Base-by-base conservation (phyloP, 108 stramenopile genomes). In the Hondaea fermentalgiana region DNA sequence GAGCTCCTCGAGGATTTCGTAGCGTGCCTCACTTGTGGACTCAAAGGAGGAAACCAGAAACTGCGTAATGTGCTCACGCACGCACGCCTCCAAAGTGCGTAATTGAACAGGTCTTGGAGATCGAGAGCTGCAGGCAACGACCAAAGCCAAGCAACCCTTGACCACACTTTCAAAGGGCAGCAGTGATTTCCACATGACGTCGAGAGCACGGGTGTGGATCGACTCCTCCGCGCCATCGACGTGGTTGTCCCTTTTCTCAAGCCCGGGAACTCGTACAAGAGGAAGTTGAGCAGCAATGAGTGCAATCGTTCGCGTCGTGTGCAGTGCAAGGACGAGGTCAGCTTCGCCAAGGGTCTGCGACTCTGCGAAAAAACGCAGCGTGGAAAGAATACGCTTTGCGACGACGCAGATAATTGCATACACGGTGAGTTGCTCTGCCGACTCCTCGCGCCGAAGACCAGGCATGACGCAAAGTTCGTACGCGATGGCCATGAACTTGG, bases 401-500 rank as follows among this genome's bases (percentile, higher is more conserved):
- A 83, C 51, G n/a, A 16, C 25, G 51, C 76, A 83, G 6, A 83
- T 23, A 45, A 83, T 83, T 12, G 49, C 45, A 35, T 83, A 83
- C 45, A 83, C 76, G 6, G 45, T 12, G 1, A 83, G 76, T 23
- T 53, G 45, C 14, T 83, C 76, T 19, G 4, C 45, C 43, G 45
- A 25, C 23, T 83, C 76, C 51, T 83, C 76, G 8, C 76, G 19
- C 6, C 76, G 76, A 12, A 83, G n/a, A 12, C 76, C 76, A 3
- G 76, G 76, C 76, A 83, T 83, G 49, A 83, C 49, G 51, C 76
- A 83, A 6, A 83, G 76, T 4, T 83, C 76, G 76, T 83, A 83
- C 10, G 76, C 76, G 23, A 83, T 83, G 19, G 76, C 76, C 76
- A 83, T 83, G 76, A 83, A 83, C 28, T 83, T 83, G n/a, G 76